phyloP scores from a whole-genome alignment of 257 asterid species.

The Prunella vulgaris region DNA sequence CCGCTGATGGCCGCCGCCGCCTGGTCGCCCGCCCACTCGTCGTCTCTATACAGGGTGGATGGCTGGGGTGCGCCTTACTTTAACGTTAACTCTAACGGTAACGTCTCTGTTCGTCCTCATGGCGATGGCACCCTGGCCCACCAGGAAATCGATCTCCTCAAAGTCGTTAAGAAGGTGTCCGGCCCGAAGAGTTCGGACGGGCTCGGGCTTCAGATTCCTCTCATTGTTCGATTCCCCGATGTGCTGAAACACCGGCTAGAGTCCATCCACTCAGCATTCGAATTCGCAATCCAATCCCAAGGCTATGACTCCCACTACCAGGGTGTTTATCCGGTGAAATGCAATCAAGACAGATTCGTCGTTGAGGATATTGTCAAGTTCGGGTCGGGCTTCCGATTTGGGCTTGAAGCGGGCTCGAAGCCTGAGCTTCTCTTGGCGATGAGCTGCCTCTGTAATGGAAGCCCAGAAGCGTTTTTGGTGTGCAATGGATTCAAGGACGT shows the following conservation, averaged over 20 bases:
- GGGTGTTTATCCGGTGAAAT: constrained; percentile 94
- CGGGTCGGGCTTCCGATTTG: constrained; percentile 74
- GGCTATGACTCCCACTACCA: constrained; percentile 78
- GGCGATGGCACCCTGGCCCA: constrained; percentile 63
- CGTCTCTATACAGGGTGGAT: constrained; percentile 65
- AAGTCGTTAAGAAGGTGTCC: constrained; percentile 81
- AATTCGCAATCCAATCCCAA: constrained; percentile 56
- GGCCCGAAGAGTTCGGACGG: constrained; percentile 66
- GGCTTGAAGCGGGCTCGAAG: constrained; percentile 93
- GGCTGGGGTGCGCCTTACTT: constrained; percentile 98
- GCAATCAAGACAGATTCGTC: constrained; percentile 82
- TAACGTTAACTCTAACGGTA: constrained; percentile 68
- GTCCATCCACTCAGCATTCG: constrained; percentile 62
- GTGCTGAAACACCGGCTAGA: constrained; percentile 73
- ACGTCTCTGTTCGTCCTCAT: constrained; percentile 62
- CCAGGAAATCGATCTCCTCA: constrained; percentile 86
- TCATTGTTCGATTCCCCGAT: constrained; percentile 80
- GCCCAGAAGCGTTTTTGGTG: constrained; percentile 66
- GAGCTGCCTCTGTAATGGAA: constrained; percentile 81
- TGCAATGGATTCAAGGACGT: constrained; percentile 95
- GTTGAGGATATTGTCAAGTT: constrained; percentile 92
- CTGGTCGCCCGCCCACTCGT: constrained; percentile 71
- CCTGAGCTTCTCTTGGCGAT: constrained; percentile 95
- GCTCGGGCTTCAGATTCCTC: constrained; percentile 77
- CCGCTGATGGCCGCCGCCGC: constrained; percentile 25